Evolutionary conservation across 1,284 basidiomycete species (phyloP).

Genomic region (Trichosporon coremiiforme): DNA sequence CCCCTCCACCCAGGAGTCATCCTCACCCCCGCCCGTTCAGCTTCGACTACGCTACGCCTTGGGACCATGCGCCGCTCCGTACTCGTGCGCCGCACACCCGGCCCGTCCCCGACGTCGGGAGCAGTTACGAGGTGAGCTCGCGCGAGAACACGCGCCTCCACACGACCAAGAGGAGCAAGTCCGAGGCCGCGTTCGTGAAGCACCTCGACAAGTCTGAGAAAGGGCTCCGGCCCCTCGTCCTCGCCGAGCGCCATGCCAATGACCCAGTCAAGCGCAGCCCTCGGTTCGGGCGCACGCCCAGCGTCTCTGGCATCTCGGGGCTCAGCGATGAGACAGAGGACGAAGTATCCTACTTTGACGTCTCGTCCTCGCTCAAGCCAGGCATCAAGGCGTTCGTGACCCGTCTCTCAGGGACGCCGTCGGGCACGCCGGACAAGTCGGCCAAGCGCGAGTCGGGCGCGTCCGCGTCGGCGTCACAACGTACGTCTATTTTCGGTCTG

Average conservation of each 20-base stretch:
- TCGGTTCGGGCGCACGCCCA: background rate
- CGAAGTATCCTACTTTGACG: background rate
- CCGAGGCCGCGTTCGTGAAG: background rate
- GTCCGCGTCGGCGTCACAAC: background rate
- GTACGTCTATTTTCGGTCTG: background rate
- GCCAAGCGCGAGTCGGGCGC: background rate
- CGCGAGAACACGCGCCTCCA: background rate
- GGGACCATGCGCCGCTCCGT: conserved; percentile 2
- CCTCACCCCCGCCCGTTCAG: conserved; percentile 1
- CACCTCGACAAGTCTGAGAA: background rate
- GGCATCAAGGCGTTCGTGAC: background rate
- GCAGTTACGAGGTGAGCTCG: background rate
- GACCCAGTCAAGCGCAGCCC: conserved; percentile 13
- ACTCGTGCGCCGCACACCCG: background rate
- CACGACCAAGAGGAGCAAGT: background rate
- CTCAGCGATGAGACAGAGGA: background rate
- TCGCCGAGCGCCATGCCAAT: background rate
- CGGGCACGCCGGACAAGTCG: too few relatives aligned
- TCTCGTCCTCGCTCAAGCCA: background rate
- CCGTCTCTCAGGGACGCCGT: too few relatives aligned
- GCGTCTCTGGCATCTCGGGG: background rate
- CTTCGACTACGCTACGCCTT: background rate
- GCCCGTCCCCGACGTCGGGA: background rate
- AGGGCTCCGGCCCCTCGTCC: background rate
- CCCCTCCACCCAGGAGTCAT: background rate